phyloP scores from a whole-genome alignment of 2,329 filamentous ascomycete genomes.

The Sarocladium kiliense region DNA sequence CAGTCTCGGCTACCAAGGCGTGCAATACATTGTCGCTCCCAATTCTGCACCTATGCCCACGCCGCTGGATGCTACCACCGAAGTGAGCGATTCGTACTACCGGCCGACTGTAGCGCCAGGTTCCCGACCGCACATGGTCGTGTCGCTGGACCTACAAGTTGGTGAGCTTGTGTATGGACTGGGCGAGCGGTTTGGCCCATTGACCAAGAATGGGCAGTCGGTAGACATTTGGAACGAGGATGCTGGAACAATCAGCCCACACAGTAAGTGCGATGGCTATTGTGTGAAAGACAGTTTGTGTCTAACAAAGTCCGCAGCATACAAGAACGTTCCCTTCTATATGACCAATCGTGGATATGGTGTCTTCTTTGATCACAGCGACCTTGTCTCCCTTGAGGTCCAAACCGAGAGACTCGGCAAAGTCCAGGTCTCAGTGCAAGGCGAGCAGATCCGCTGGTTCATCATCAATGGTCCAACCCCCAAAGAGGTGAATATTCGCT shows the following conservation, averaged over 20 bases:
- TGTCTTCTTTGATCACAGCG: slow-evolving; percentile 67
- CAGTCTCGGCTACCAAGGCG: slow-evolving; percentile 31
- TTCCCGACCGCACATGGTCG: slow-evolving; percentile 51
- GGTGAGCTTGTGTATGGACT: slow-evolving; percentile 69
- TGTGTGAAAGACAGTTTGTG: not conserved
- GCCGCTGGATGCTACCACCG: not conserved
- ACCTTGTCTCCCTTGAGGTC: slow-evolving; percentile 66
- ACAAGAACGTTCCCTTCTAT: slow-evolving; percentile 69
- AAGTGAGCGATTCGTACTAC: slow-evolving; percentile 27
- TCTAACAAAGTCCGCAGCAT: slow-evolving; percentile 35
- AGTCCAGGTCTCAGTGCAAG: slow-evolving; percentile 64
- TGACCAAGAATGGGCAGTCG: slow-evolving; percentile 70
- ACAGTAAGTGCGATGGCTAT: slow-evolving; percentile 21
- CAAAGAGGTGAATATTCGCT: slow-evolving; percentile 48
- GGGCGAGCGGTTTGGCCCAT: slow-evolving; percentile 71
- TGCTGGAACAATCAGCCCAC: slow-evolving; percentile 62
- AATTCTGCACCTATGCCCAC: slow-evolving; percentile 4
- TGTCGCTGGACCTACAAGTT: slow-evolving; percentile 48
- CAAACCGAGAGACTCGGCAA: slow-evolving; percentile 68
- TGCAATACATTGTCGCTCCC: slow-evolving; percentile 12
- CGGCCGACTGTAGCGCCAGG: slow-evolving; percentile 22
- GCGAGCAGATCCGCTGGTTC: slow-evolving; percentile 68
- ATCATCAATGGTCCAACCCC: slow-evolving; percentile 67
- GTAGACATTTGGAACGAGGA: slow-evolving; percentile 61
- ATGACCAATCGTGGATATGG: slow-evolving; percentile 70